Evolutionary conservation across 768 basidiomycete species (phyloP).

Genomic region (Psilocybe cubensis): DNA sequence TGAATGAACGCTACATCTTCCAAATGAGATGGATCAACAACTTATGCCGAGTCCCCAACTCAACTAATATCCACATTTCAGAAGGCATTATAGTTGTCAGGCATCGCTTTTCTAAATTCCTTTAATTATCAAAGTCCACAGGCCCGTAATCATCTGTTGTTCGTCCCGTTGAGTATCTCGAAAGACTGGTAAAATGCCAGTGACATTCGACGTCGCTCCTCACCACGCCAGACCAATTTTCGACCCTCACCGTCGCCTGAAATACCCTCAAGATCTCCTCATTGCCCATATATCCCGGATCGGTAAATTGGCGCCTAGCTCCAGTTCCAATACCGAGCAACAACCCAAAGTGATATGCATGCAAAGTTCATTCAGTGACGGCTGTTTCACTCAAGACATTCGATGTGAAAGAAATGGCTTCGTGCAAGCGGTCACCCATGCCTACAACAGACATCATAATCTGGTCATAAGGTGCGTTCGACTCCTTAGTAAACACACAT

Average conservation of each 20-base stretch:
- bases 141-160: too few relatives aligned
- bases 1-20: too few relatives aligned
- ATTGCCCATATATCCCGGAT: slow-evolving; percentile 5
- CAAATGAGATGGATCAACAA: too few relatives aligned
- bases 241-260: background rate
- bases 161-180: too few relatives aligned
- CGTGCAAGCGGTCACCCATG: slow-evolving; percentile 32
- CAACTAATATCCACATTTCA: too few relatives aligned
- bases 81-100: too few relatives aligned
- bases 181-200: slow-evolving; percentile 13
- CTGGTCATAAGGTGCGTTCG: slow-evolving; percentile 39
- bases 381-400: background rate
- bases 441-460: slow-evolving; percentile 38
- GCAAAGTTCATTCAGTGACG: slow-evolving; percentile 4
- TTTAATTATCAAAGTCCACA: too few relatives aligned
- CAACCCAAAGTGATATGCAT: background rate
- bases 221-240: slow-evolving; percentile 4
- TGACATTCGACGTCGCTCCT: slow-evolving; percentile 9
- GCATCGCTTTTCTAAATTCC: too few relatives aligned
- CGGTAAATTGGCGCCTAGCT: background rate
- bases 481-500: background rate
- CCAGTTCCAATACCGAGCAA: background rate
- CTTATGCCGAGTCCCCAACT: too few relatives aligned
- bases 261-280: slow-evolving; percentile 5
- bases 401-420: slow-evolving; percentile 32